Percentiles rank a stretch among this genome's conserved stretches.
Conservation (phyloP, 2,329 filamentous ascomycete genomes). For the Aspergillus chevalieri region DNA sequence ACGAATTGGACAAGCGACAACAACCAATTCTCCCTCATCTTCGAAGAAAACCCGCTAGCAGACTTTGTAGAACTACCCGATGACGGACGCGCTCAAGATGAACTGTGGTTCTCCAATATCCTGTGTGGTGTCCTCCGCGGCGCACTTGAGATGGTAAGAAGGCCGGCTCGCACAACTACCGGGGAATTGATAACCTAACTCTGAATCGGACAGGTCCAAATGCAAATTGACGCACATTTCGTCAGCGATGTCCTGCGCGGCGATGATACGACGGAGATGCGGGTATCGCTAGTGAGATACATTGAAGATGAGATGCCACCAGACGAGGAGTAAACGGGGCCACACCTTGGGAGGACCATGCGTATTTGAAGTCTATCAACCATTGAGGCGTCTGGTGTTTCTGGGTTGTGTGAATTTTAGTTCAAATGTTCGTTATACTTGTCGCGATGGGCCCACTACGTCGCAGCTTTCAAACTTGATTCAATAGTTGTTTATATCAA, state of each 20-base stretch:
- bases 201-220: constrained; percentile 59
- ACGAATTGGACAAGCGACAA: constrained; percentile 95
- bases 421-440: background rate
- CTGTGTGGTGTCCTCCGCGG: constrained; percentile 88
- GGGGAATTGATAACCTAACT: constrained; percentile 14
- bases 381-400: constrained; percentile 21
- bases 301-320: constrained; percentile 97
- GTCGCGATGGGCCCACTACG: background rate
- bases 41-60: constrained; percentile 93
- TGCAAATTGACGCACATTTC: constrained; percentile 97
- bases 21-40: constrained; percentile 92
- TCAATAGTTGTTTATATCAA: background rate
- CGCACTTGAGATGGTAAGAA: constrained; percentile 80
- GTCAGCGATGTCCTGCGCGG: constrained; percentile 88
- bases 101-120: constrained; percentile 98
- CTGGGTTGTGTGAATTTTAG: constrained; percentile 1
- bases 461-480: background rate
- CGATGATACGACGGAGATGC: constrained; percentile 95
- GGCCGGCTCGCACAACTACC: constrained; percentile 12
- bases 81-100: constrained; percentile 89
- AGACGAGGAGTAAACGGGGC: constrained; percentile 71
- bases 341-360: background rate
- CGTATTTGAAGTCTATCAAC: background rate
- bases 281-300: constrained; percentile 82
- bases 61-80: constrained; percentile 98